Percentiles rank a stretch among this genome's conserved stretches.
Evolutionary conservation across 1,284 basidiomycete species (phyloP).

Genomic region (Microbotryum intermedium): DNA sequence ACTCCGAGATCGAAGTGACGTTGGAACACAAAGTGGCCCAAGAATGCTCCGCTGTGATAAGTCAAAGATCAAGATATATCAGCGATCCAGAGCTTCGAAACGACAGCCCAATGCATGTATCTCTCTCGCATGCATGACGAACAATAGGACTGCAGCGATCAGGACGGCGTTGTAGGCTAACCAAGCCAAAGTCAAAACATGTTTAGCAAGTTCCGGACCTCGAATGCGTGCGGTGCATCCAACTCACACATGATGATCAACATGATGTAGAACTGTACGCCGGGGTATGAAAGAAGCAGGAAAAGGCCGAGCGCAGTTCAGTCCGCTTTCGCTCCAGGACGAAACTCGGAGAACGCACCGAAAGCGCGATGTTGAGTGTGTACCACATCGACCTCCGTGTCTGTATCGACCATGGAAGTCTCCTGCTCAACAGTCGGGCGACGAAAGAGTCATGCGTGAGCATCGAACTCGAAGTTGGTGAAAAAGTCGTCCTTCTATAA

Average conservation of each 20-base stretch:
- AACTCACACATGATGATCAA: conserved; percentile 20
- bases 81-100: background rate
- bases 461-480: too few species aligned
- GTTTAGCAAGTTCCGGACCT: too few species aligned
- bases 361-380: background rate
- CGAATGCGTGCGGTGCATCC: background rate
- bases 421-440: background rate
- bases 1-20: conserved; percentile 19
- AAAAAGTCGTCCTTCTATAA: too few species aligned
- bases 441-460: background rate
- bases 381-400: background rate
- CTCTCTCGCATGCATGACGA: background rate
- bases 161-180: conserved; percentile 27
- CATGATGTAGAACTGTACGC: conserved; percentile 19
- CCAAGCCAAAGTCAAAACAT: background rate
- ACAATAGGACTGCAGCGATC: conserved; percentile 27
- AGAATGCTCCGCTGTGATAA: conserved; percentile 24
- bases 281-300: background rate
- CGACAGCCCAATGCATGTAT: background rate
- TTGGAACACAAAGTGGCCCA: conserved; percentile 30
- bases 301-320: background rate
- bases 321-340: background rate
- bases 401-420: background rate
- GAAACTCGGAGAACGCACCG: background rate
- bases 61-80: background rate